These are phyloP conservation scores for Hypoxylon sp. DNA, from an alignment of 2,329 filamentous ascomycete genomes.

Conservation along the genomic window DNA sequence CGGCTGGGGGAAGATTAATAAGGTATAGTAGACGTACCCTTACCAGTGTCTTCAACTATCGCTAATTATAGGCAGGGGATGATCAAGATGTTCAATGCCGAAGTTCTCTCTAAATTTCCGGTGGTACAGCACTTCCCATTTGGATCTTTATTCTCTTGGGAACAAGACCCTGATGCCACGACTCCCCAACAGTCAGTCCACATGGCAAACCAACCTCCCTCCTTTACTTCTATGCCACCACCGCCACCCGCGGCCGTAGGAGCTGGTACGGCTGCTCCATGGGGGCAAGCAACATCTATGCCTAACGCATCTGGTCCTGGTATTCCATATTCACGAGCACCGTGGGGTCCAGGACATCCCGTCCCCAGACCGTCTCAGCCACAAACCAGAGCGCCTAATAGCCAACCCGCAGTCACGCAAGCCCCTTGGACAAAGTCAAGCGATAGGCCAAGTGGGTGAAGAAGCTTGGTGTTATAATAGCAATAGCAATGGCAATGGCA, in stretches of 20 bases:
- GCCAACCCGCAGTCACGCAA: conserved; percentile 26
- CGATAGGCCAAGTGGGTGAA: conserved; percentile 40
- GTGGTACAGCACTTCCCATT: conserved; percentile 97
- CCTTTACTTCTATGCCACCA: conserved; percentile 43
- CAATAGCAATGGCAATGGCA: too few species aligned
- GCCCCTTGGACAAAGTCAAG: conserved; percentile 44
- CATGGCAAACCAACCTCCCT: conserved; percentile 62
- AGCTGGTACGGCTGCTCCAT: conserved; percentile 54
- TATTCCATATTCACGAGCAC: conserved; percentile 39
- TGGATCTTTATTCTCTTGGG: conserved; percentile 82
- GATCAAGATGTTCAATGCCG: conserved; percentile 99
- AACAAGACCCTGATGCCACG: conserved; percentile 68
- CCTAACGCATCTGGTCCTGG: conserved; percentile 48
- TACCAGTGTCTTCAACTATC: background rate
- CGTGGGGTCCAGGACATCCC: conserved; percentile 37
- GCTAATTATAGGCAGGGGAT: conserved; percentile 70
- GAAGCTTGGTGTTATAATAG: too few species aligned
- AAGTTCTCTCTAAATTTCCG: conserved; percentile 95
- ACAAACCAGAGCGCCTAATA: conserved; percentile 25
- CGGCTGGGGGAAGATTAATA: conserved; percentile 99
- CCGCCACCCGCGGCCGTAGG: conserved; percentile 30
- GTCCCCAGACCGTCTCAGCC: conserved; percentile 34
- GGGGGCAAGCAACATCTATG: conserved; percentile 55
- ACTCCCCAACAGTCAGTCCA: conserved; percentile 62
- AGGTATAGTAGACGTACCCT: conserved; percentile 53